Evolutionary conservation across 2,329 filamentous ascomycete species (phyloP).

Genomic region (Ceratocystis eucalypticola): DNA sequence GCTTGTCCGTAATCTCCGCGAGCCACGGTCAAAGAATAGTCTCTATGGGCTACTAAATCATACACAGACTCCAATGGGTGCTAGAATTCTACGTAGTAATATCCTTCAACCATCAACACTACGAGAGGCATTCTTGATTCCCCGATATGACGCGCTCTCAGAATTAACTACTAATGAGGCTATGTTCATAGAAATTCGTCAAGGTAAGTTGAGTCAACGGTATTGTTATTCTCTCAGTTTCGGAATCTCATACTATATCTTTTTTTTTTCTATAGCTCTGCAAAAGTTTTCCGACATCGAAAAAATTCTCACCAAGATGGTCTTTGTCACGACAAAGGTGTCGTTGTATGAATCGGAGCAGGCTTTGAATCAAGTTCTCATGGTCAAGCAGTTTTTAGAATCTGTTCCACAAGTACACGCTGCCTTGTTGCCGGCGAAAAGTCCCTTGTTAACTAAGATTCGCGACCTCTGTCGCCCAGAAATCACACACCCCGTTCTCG

Average conservation of each 20-base stretch:
- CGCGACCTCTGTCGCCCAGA: conserved; percentile 54
- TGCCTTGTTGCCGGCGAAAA: conserved; percentile 50
- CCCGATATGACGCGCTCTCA: conserved; percentile 68
- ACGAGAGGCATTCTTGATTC: conserved; percentile 48
- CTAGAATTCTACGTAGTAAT: conserved; percentile 67
- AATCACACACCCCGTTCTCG: conserved; percentile 45
- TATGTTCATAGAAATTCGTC: conserved; percentile 64
- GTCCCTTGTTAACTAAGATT: conserved; percentile 52
- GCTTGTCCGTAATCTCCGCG: conserved; percentile 73
- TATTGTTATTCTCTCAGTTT: conserved; percentile 8
- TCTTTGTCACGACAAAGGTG: conserved; percentile 54
- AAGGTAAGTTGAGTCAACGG: conserved; percentile 34
- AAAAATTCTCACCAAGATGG: conserved; percentile 49
- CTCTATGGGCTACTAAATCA: conserved; percentile 77
- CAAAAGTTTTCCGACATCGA: conserved; percentile 61
- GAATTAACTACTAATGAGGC: conserved; percentile 73
- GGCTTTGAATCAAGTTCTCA: conserved; percentile 72
- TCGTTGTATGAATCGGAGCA: conserved; percentile 61
- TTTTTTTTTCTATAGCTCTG: conserved; percentile 14
- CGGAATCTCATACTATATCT: neutral
- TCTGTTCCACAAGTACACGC: conserved; percentile 54
- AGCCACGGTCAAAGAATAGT: conserved; percentile 64
- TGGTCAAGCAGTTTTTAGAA: conserved; percentile 68
- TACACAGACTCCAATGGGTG: conserved; percentile 78
- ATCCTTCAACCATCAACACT: conserved; percentile 78